phyloP scores from a whole-genome alignment of 2,329 filamentous ascomycete genomes.

The Fusarium neocosmosporiellum region DNA sequence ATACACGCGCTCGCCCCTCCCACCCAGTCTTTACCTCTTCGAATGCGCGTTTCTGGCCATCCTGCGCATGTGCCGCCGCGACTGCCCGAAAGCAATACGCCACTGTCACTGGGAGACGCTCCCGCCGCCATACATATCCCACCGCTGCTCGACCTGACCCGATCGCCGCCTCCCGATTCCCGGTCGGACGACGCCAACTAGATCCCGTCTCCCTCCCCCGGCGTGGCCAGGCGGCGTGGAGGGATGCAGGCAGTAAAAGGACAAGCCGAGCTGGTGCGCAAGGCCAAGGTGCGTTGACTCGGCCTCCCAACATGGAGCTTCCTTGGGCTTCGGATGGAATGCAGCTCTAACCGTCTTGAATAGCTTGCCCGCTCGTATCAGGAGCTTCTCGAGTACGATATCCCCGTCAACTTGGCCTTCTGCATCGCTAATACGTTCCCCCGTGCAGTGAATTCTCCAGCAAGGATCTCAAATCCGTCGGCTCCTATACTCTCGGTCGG shows the following conservation, averaged over 20 bases:
- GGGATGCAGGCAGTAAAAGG: slow-evolving; percentile 66
- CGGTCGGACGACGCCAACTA: slow-evolving; percentile 4
- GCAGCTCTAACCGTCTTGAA: slow-evolving; percentile 1
- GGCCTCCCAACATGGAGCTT: background rate
- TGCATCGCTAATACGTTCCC: slow-evolving; percentile 14
- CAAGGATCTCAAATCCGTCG: slow-evolving; percentile 89
- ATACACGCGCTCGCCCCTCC: background rate
- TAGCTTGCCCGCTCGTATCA: slow-evolving; percentile 97
- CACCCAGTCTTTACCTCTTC: background rate
- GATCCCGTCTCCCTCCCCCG: slow-evolving; percentile 30
- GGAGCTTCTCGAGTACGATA: slow-evolving; percentile 87
- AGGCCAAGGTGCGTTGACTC: slow-evolving; percentile 64
- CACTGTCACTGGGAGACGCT: slow-evolving; percentile 32
- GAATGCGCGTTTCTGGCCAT: slow-evolving; percentile 21
- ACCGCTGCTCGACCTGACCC: slow-evolving; percentile 18
- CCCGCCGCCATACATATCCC: slow-evolving; percentile 14
- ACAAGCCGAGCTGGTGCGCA: slow-evolving; percentile 70
- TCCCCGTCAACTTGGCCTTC: background rate
- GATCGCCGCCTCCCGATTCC: slow-evolving; percentile 1
- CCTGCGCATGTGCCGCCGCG: slow-evolving; percentile 37
- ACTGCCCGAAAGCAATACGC: slow-evolving; percentile 32
- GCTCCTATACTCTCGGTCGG: slow-evolving; percentile 91
- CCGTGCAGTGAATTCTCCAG: slow-evolving; percentile 89
- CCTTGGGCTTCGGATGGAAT: background rate
- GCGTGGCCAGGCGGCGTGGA: slow-evolving; percentile 44